Evolutionary conservation across 2,329 filamentous ascomycete genomes (phyloP).

Genomic region (Aspergillus ustus): DNA sequence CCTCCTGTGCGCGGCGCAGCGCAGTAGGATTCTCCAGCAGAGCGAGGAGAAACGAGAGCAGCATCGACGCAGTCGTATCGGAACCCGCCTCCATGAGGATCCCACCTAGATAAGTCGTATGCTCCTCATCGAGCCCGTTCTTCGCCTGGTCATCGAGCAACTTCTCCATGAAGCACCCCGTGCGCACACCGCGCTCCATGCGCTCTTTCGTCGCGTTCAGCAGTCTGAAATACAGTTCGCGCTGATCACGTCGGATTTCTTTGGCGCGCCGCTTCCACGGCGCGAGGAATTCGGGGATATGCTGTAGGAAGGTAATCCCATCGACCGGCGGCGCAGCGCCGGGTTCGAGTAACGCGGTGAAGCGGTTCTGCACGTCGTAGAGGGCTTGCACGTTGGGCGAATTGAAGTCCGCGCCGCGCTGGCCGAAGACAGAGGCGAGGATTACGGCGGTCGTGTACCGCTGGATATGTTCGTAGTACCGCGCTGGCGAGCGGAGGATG

Average conservation of each 20-base stretch:
- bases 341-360: not conserved
- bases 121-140: not conserved
- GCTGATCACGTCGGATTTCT: conserved; percentile 2
- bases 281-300: conserved; percentile 5
- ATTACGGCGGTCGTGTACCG: conserved; percentile 9
- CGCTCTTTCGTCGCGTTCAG: conserved; percentile 3
- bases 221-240: conserved; percentile 1
- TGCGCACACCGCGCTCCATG: not conserved
- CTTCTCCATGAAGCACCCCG: conserved; percentile 9
- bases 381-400: conserved; percentile 2
- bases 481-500: not conserved
- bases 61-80: conserved; percentile 8
- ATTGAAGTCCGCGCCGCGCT: conserved; percentile 1
- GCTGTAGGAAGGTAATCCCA: conserved; percentile 1
- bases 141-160: not conserved
- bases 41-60: conserved; percentile 5
- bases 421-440: conserved; percentile 2
- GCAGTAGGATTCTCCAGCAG: not conserved
- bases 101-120: conserved; percentile 3
- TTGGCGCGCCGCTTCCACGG: conserved; percentile 5
- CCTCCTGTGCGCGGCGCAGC: not conserved
- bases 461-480: conserved; percentile 6
- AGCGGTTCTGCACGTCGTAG: conserved; percentile 5
- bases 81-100: conserved; percentile 11
- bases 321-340: conserved; percentile 8